Conservation (phyloP, 2,329 filamentous ascomycete species). For the Tolypocladium album region DNA sequence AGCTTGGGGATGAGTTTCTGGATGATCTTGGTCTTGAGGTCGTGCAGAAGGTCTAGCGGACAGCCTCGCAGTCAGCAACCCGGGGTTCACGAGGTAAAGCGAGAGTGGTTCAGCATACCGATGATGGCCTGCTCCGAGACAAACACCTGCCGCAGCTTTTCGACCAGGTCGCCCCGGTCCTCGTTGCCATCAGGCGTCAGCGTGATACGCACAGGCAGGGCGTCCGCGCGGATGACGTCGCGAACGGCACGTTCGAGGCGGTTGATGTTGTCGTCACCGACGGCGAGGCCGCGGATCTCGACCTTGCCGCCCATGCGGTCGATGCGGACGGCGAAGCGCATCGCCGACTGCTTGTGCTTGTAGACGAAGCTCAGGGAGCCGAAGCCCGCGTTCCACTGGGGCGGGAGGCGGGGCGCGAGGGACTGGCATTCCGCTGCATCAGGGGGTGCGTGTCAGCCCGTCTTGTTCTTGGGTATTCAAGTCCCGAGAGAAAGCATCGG, state of each 20-base stretch:
- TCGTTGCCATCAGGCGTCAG: conserved; percentile 31
- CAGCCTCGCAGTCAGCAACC: not conserved
- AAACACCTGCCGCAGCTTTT: conserved; percentile 53
- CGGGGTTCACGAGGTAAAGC: not conserved
- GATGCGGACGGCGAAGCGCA: conserved; percentile 73
- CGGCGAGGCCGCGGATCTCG: conserved; percentile 68
- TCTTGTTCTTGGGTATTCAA: no score
- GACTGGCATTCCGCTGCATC: conserved; percentile 35
- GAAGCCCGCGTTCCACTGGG: conserved; percentile 68
- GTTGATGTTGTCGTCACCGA: conserved; percentile 72
- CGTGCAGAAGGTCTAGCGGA: conserved; percentile 53
- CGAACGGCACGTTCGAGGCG: conserved; percentile 60
- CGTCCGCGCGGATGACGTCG: conserved; percentile 59
- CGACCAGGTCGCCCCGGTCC: conserved; percentile 36
- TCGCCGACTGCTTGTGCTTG: conserved; percentile 72
- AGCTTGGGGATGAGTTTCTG: conserved; percentile 73
- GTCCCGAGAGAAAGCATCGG: no score
- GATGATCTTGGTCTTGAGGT: conserved; percentile 70
- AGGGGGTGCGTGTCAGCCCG: not conserved
- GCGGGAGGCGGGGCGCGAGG: conserved; percentile 53
- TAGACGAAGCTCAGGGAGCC: conserved; percentile 76
- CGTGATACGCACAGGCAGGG: conserved; percentile 46
- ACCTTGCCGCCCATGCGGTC: conserved; percentile 74
- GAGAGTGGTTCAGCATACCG: conserved; percentile 14
- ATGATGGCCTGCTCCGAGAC: conserved; percentile 59